Percentiles rank a stretch among this genome's conserved stretches.
Conservation (phyloP, 176 grass and related monocot genomes). For the Triticum urartu region DNA sequence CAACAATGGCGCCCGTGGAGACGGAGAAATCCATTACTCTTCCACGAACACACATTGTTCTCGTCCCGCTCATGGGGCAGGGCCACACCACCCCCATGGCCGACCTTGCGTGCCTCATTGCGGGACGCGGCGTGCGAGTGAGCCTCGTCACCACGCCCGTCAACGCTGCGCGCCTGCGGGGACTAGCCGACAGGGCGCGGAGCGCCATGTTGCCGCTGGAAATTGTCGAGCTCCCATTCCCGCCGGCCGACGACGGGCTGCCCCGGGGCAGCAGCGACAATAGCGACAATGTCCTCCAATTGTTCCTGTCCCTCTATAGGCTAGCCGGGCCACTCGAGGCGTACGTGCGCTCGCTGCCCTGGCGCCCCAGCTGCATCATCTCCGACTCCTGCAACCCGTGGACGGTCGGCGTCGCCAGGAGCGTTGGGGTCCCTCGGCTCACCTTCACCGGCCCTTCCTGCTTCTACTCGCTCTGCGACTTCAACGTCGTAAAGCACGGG, state of each 20-base stretch:
- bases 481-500: not conserved
- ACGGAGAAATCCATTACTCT: not conserved
- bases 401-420: conserved; percentile 20
- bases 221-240: conserved; percentile 46
- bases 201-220: conserved; percentile 27
- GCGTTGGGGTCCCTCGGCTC: conserved; percentile 31
- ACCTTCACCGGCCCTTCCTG: conserved; percentile 44
- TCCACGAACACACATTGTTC: conserved; percentile 26
- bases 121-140: conserved; percentile 7
- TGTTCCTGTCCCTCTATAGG: conserved; percentile 16
- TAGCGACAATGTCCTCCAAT: not conserved
- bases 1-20: conserved; percentile 4
- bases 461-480: conserved; percentile 31
- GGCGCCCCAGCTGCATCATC: conserved; percentile 40
- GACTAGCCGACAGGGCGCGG: conserved; percentile 16
- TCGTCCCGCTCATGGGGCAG: conserved; percentile 50
- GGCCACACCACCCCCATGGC: conserved; percentile 66
- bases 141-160: conserved; percentile 48
- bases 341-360: not conserved
- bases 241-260: conserved; percentile 1
- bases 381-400: conserved; percentile 48
- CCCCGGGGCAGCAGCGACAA: conserved; percentile 12
- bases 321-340: conserved; percentile 35
- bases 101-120: conserved; percentile 50
- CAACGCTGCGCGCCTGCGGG: conserved; percentile 40